Base-by-base conservation (phyloP, 139 green algal genomes). In the Deuterostichococcus epilithicus region DNA sequence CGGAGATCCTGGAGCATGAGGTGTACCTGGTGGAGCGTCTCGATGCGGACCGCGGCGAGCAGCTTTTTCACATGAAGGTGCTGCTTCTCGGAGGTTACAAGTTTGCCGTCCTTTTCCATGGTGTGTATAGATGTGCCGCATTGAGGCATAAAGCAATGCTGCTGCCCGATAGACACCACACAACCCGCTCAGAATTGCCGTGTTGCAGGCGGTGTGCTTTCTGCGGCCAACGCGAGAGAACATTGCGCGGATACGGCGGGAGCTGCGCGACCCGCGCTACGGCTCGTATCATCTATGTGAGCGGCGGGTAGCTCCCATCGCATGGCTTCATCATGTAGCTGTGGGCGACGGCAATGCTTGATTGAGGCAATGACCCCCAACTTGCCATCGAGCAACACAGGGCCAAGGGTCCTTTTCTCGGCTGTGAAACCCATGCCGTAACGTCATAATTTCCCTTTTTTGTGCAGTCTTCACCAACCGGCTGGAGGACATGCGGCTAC, bases 11-110 rank as follows among this genome's bases (percentile, higher is more conserved):
- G 36, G 90, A 97, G 72, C 86, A 94, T 34, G 91, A 95, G 74
- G 94, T 98, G 18, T 96, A 97, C 77, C 86, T 97, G 38, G 85
- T 98, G n/a, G 92, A 98, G 84, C 72, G 81, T 2, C 72, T 98
- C 6, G 94, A 97, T 32, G 72, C 35, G 0, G 79, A 84, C 22
- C 70, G 79, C 2, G 81, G 71, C 23, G 90, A 93, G 37, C 73
- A 88, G 59, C 86, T 94, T 63, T 72, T 87, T 5, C 94, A 98
- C 73, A 84, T 98, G 32, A 97, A 95, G 88, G 92, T 92, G 28
- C 60, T 78, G 42, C 42, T 23, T 13, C 2, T 3, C 58, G 35
- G 42, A 13, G 8, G 13, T 52, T 52, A 52, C 8, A 52, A 52
- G 42, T 52, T 52, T 52, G 42, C 13, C 13, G 42, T 52, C n/a